A percentile compares a stretch with the other conserved stretches of the same genome.
phyloP scores from a whole-genome alignment of 2,329 filamentous ascomycete species.

The Nectriaceae sp. region DNA sequence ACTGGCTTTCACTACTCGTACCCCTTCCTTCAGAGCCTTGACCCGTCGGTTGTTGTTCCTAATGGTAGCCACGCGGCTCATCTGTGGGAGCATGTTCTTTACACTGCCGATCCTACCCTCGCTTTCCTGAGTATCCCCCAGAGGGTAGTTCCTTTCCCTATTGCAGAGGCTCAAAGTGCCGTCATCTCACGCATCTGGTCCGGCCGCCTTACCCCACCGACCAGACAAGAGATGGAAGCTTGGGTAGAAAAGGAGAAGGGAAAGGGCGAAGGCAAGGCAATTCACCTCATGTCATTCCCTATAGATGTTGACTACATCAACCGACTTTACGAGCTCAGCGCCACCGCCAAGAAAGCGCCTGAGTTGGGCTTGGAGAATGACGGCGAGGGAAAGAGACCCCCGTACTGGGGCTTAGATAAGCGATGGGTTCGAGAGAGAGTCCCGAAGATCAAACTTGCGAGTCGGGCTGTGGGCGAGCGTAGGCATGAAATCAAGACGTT shows the following conservation, averaged over 20 bases:
- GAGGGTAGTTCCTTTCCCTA: conserved; percentile 71
- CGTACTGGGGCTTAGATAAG: conserved; percentile 42
- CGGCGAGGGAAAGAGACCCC: conserved; percentile 39
- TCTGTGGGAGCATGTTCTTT: conserved; percentile 71
- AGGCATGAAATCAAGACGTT: conserved; percentile 36
- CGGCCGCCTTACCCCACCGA: conserved; percentile 59
- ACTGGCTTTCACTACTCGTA: conserved; percentile 85
- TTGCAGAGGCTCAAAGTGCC: conserved; percentile 69
- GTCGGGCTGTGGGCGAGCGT: conserved; percentile 36
- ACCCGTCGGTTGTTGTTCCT: conserved; percentile 55
- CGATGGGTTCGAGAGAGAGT: conserved; percentile 42
- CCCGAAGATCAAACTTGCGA: conserved; percentile 43
- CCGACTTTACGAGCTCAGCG: conserved; percentile 51
- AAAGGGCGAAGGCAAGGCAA: conserved; percentile 44
- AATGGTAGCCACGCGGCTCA: conserved; percentile 67
- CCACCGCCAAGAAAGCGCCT: conserved; percentile 32
- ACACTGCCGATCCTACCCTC: conserved; percentile 64
- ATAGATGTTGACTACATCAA: conserved; percentile 64
- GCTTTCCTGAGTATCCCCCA: conserved; percentile 67
- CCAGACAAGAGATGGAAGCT: conserved; percentile 53
- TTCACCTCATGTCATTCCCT: conserved; percentile 48
- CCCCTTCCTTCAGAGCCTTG: conserved; percentile 61
- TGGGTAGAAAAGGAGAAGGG: conserved; percentile 62
- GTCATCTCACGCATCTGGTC: conserved; percentile 69
- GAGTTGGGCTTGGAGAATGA: conserved; percentile 38